phyloP scores from a whole-genome alignment of 495 filamentous ascomycete species.

The Neurospora sublineolata region DNA sequence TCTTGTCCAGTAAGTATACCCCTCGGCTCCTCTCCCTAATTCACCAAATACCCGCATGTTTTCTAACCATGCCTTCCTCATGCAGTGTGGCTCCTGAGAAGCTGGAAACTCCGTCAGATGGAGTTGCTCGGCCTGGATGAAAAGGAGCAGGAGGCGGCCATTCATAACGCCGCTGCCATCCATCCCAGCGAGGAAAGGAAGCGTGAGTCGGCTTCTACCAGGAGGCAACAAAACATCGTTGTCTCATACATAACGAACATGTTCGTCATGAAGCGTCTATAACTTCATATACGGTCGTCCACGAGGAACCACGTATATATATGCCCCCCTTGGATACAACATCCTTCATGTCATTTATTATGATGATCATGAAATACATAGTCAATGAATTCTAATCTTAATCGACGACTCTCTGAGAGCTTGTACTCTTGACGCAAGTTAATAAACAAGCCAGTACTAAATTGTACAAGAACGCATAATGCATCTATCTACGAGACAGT shows the following conservation, averaged over 20 bases:
- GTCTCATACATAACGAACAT: conserved; percentile 12
- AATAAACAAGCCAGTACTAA: too few species aligned
- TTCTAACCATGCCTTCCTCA: background rate
- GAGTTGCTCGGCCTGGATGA: conserved; percentile 18
- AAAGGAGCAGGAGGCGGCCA: conserved; percentile 17
- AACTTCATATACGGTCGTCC: background rate
- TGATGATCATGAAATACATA: background rate
- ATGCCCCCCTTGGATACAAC: background rate
- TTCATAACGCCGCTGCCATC: conserved; percentile 10
- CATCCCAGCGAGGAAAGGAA: conserved; percentile 1
- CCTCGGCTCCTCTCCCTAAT: background rate
- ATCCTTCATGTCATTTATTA: background rate
- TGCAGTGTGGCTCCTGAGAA: conserved; percentile 29
- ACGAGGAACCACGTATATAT: background rate
- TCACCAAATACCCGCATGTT: background rate
- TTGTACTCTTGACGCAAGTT: background rate
- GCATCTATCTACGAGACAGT: conserved; percentile 34
- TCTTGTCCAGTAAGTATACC: conserved; percentile 23
- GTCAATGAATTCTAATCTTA: background rate
- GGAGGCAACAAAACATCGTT: background rate
- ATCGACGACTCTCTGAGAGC: background rate
- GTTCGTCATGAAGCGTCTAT: conserved; percentile 10
- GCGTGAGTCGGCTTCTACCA: background rate
- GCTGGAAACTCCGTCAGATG: conserved; percentile 33
- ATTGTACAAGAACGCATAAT: too few species aligned